These are phyloP conservation scores for Dimargaris cristalligena DNA, from an alignment of 192 early-diverging fungal species.

Conservation along the genomic window DNA sequence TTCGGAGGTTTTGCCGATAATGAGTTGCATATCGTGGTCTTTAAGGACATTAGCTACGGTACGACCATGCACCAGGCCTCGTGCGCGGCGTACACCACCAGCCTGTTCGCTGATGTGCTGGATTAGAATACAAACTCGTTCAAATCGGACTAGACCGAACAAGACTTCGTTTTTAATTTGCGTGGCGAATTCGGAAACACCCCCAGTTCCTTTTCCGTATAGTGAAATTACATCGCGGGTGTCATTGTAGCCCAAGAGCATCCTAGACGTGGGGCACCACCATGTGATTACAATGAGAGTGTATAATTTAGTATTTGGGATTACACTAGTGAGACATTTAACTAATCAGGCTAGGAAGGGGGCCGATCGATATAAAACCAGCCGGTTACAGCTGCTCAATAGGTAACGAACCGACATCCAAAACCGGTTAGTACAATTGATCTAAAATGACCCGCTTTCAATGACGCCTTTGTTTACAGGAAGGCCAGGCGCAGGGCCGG, in stretches of 20 bases:
- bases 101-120: conserved; percentile 42
- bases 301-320: not conserved
- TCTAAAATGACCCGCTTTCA: too few relatives aligned
- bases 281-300: not conserved
- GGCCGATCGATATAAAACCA: not conserved
- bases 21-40: conserved; percentile 11
- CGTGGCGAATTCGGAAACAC: conserved; percentile 33
- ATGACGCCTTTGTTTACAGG: too few relatives aligned
- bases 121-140: conserved; percentile 34
- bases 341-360: not conserved
- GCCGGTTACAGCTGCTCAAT: not conserved
- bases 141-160: conserved; percentile 39
- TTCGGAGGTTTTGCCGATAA: not conserved
- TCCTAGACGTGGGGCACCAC: conserved; percentile 18
- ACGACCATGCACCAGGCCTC: conserved; percentile 42
- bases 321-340: not conserved
- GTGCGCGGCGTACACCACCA: conserved; percentile 29
- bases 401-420: not conserved
- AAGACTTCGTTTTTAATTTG: conserved; percentile 38
- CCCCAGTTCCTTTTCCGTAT: conserved; percentile 32
- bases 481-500: too few relatives aligned
- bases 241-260: conserved; percentile 45
- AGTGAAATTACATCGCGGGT: conserved; percentile 44
- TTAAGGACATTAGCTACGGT: conserved; percentile 37
- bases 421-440: too few relatives aligned